Base-by-base conservation (phyloP, 2,329 filamentous ascomycete genomes). In the Phaeomoniella chlamydospora region DNA sequence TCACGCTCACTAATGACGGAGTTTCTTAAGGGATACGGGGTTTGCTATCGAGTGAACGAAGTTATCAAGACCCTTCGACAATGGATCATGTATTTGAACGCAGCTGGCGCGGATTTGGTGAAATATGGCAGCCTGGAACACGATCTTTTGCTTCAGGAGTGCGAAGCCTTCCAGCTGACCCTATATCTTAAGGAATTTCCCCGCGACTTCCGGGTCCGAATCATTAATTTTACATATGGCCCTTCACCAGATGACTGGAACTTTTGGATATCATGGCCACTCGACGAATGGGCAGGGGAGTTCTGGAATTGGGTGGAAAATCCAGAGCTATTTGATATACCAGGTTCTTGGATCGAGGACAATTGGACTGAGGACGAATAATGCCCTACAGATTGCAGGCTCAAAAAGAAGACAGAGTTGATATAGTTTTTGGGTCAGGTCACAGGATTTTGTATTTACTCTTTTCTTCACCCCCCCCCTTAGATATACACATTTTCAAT, bases 311-410 rank as follows among this genome's bases (percentile, higher is more conserved):
- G 10, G 15, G 14, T 15, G 15, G 31, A 33, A 15, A 10, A 33
- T 10, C 31, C 31, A 10, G 31, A 33, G 31, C 10, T 10, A 14
- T n/a, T n/a, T n/a, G 15, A 10, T 10, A 15, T 33, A 15, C 31
- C 31, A 11, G 31, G 31, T 10, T 10, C 31, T 10, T 33, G 31
- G 31, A 14, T 33, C 9, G 31, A 33, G 48, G 40, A 29, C 13
- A 10, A 29, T 10, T 29, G 10, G 22, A 29, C n/a, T n/a, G n/a
- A n/a, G n/a, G n/a, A n/a, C n/a, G n/a, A n/a, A n/a, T n/a, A n/a
- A n/a, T n/a, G n/a, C n/a, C n/a, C n/a, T n/a, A n/a, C n/a, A n/a
- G n/a, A n/a, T n/a, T n/a, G n/a, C n/a, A n/a, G n/a, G n/a, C n/a
- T n/a, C n/a, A n/a, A n/a, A n/a, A n/a, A n/a, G n/a, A n/a, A n/a